These are phyloP conservation scores for Paracoccidioides lutzii DNA, from an alignment of 2,329 filamentous ascomycete species.

Conservation along the genomic window DNA sequence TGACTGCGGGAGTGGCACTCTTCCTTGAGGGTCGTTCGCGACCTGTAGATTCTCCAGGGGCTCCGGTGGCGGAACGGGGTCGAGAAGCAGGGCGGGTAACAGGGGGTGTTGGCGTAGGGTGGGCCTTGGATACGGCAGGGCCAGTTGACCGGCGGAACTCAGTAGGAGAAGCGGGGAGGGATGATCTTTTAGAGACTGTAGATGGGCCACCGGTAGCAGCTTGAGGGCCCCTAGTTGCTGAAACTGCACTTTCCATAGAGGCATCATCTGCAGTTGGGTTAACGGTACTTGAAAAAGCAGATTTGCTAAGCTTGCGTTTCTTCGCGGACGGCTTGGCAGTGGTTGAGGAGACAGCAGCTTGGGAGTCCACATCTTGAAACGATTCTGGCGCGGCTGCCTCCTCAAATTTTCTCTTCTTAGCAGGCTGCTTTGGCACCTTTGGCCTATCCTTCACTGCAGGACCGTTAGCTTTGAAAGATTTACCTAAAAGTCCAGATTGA, in stretches of 20 bases:
- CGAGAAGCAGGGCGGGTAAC: conserved; percentile 17
- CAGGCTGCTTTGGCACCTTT: conserved; percentile 13
- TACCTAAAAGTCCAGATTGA: conserved; percentile 15
- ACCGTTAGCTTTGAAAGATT: conserved; percentile 15
- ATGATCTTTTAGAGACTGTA: conserved; percentile 6
- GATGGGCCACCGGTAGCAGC: conserved; percentile 5
- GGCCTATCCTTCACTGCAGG: conserved; percentile 15
- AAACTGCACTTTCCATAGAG: conserved; percentile 11
- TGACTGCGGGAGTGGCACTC: conserved; percentile 29
- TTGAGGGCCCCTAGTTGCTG: background rate
- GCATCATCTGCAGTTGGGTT: conserved; percentile 11
- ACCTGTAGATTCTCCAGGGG: conserved; percentile 6
- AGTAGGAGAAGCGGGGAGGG: conserved; percentile 4
- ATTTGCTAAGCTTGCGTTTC: conserved; percentile 27
- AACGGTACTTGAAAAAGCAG: conserved; percentile 10
- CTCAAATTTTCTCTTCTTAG: conserved; percentile 45
- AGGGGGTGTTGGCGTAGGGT: conserved; percentile 14
- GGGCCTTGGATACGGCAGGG: conserved; percentile 10
- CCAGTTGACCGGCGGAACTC: conserved; percentile 8
- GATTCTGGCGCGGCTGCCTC: conserved; percentile 25
- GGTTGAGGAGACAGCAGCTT: conserved; percentile 11
- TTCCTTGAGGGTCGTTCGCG: conserved; percentile 28
- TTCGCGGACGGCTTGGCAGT: conserved; percentile 22
- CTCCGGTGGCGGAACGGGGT: conserved; percentile 9
- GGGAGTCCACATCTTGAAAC: conserved; percentile 14